Evolutionary conservation across 495 filamentous ascomycete genomes (phyloP).

Genomic region (Penicillium odoratum): DNA sequence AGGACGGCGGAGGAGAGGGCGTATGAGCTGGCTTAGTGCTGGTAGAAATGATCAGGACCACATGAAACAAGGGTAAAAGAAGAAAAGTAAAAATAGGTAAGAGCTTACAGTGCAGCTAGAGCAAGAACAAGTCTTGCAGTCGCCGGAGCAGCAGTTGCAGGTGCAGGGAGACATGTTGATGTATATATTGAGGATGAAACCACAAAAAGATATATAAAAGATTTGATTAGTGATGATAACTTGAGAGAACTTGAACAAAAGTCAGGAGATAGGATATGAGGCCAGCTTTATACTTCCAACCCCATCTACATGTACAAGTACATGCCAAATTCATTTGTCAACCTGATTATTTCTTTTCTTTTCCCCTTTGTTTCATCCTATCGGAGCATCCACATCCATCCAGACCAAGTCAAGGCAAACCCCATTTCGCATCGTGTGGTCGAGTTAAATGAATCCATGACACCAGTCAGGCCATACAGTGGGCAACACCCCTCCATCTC

Average conservation of each 20-base stretch:
- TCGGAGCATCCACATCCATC: constrained; percentile 9
- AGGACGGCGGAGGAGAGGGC: constrained; percentile 25
- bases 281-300: constrained; percentile 22
- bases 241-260: background rate
- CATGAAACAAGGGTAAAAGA: background rate
- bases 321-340: background rate
- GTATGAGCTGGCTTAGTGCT: constrained; percentile 30
- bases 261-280: constrained; percentile 6
- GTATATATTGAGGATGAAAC: constrained; percentile 18
- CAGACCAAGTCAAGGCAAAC: constrained; percentile 1
- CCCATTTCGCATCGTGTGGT: constrained; percentile 24
- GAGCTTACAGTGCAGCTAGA: constrained; percentile 36
- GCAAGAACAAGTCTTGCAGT: constrained; percentile 48
- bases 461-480: constrained; percentile 1
- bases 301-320: background rate
- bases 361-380: constrained; percentile 1
- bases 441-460: constrained; percentile 26
- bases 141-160: constrained; percentile 48
- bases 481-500: constrained; percentile 5
- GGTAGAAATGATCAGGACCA: constrained; percentile 23
- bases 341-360: background rate
- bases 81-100: background rate
- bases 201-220: constrained; percentile 12
- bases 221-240: background rate
- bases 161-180: constrained; percentile 46